These are phyloP conservation scores for Amphichorda felina DNA, from an alignment of 2,329 filamentous ascomycete genomes.

Conservation along the genomic window DNA sequence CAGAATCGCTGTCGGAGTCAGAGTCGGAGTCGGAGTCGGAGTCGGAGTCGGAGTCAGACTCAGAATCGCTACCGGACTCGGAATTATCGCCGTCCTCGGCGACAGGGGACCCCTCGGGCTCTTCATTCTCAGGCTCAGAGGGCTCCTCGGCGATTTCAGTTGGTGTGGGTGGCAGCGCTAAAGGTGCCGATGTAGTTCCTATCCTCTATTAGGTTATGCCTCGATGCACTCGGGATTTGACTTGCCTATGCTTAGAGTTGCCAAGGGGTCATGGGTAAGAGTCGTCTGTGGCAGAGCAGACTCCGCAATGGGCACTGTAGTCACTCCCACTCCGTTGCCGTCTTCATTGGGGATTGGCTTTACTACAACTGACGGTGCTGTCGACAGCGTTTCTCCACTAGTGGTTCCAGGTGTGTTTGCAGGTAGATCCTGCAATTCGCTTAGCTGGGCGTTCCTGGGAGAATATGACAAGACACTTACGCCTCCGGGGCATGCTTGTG, in stretches of 20 bases:
- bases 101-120: too few relatives aligned
- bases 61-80: background rate
- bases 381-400: background rate
- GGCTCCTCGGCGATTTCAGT: too few relatives aligned
- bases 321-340: slow-evolving; percentile 16
- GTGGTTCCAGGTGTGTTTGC: background rate
- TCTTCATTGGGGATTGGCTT: slow-evolving; percentile 6
- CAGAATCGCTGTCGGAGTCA: background rate
- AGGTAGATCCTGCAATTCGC: too few relatives aligned
- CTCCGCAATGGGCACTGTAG: slow-evolving; percentile 14
- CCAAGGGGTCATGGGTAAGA: slow-evolving; percentile 1
- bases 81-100: too few relatives aligned
- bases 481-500: background rate
- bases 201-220: too few relatives aligned
- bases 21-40: background rate
- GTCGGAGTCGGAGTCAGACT: background rate
- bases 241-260: background rate
- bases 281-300: slow-evolving; percentile 16
- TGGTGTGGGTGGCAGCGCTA: too few relatives aligned
- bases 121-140: too few relatives aligned
- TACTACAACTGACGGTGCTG: background rate
- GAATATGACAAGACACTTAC: background rate
- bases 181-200: too few relatives aligned
- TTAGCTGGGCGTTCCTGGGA: too few relatives aligned
- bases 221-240: too few relatives aligned